Evolutionary conservation across 805 yeast species (phyloP), one percentile per base, ranked within the genome.

Genomic region (Cyberlindnera lachancei): DNA sequence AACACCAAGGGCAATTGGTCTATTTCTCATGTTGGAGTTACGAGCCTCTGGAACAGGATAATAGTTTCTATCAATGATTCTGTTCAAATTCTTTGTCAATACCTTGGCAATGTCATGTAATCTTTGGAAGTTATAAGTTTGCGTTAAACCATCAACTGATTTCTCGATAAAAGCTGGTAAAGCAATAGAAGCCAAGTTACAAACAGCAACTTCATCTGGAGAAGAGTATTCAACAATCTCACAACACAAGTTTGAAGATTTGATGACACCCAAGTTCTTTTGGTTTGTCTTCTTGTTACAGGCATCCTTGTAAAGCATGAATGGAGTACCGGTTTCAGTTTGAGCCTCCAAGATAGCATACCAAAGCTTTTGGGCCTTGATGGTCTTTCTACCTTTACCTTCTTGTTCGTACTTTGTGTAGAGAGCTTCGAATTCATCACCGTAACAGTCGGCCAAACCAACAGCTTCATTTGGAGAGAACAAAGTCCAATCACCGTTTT

Each of bases 1-100:
- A n/a, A 90, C 96, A 45, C 98, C 98, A 15, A 90, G 61, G n/a
- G 96, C 96, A 49, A 90, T 74, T 15, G 98, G 97, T 48, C 98
- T 70, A 58, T 90, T 81, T 51, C 75, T 76, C 67, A 73, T 61
- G 58, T 92, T 90, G 13, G 96, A 84, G 28, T 41, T 52, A 48
- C 68, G 69, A 5, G 97, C 90, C 43, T 75, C 81, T 33, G 68
- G 73, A 16, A 84, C 79, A 5, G 98, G 97, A 55, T 90, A 90
- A 53, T 64, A 68, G 52, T 87, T 84, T 41, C 79, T 73, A 63
- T 90, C 96, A 37, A 90, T 90, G 38, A 90, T 72, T 52, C 63
- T 70, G 66, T 90, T 80, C 57, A 90, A 65, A 58, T 90, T 90
- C 48, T 73, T 73, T 7, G 85, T 71, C 29, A 90, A 66, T 22